phyloP scores from a whole-genome alignment of 345 rosid species.

The Hypericum androsaemum region DNA sequence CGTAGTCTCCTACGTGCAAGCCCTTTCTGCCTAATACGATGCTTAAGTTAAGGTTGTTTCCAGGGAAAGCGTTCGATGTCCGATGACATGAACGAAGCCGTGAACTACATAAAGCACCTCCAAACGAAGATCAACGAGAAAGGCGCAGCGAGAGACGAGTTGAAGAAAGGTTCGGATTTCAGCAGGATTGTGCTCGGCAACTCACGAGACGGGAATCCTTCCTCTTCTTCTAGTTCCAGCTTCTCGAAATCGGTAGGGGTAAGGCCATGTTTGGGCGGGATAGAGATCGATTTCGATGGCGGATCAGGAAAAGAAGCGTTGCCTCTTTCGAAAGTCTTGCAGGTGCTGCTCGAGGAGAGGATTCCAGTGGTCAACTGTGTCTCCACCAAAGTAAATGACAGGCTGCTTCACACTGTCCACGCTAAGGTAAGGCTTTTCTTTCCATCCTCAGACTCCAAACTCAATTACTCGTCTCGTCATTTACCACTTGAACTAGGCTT shows the following conservation, averaged over 20 bases:
- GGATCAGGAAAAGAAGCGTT: conserved; percentile 23
- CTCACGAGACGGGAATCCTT: not conserved
- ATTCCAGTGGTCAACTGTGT: conserved; percentile 27
- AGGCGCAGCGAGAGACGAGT: conserved; percentile 21
- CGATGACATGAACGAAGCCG: conserved; percentile 34
- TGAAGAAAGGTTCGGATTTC: conserved; percentile 16
- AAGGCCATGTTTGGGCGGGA: conserved; percentile 29
- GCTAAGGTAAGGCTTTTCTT: conserved; percentile 22
- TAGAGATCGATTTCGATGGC: conserved; percentile 31
- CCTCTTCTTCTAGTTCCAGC: conserved; percentile 6
- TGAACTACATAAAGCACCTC: conserved; percentile 25
- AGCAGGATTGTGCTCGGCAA: not conserved
- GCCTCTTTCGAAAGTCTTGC: conserved; percentile 29
- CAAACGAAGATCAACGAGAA: conserved; percentile 18
- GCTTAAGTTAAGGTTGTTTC: not conserved
- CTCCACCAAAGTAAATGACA: conserved; percentile 31
- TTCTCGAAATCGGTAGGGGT: conserved; percentile 9
- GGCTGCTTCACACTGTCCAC: conserved; percentile 35
- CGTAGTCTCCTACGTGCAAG: no score
- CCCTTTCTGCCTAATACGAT: no score
- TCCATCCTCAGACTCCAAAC: no score
- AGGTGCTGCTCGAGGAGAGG: conserved; percentile 31
- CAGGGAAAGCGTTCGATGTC: conserved; percentile 40
- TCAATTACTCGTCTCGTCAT: no score
- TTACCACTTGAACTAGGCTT: no score